Conservation (phyloP, 1,284 basidiomycete species). For the Amylostereum areolatum region DNA sequence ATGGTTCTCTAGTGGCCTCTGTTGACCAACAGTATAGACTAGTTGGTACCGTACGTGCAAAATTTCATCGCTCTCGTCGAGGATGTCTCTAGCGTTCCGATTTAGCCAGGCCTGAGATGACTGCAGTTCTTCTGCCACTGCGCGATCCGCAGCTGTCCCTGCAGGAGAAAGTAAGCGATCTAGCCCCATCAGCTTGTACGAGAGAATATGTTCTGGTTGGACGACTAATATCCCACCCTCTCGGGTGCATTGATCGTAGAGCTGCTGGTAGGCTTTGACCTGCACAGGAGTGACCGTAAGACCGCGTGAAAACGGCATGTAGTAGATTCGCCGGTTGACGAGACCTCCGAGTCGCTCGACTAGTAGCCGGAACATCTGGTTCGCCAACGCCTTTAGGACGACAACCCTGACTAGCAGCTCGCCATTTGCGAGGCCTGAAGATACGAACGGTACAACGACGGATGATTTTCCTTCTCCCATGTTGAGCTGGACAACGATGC, state of each 20-base stretch:
- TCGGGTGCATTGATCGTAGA: constrained; percentile 33
- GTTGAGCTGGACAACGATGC: constrained; percentile 43
- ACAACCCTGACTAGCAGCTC: constrained; percentile 38
- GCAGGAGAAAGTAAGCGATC: constrained; percentile 20
- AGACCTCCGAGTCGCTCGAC: constrained; percentile 37
- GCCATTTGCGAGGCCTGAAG: constrained; percentile 34
- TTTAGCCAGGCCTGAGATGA: constrained; percentile 30
- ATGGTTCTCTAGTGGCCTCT: constrained; percentile 32
- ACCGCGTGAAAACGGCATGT: constrained; percentile 42
- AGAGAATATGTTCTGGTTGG: constrained; percentile 50
- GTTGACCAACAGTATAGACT: constrained; percentile 40
- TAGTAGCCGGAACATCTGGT: constrained; percentile 45
- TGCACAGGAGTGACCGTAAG: constrained; percentile 17
- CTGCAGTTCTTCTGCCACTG: constrained; percentile 10
- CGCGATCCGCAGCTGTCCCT: neutral
- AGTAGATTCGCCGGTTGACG: constrained; percentile 39
- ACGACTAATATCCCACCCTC: constrained; percentile 36
- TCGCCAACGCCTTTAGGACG: constrained; percentile 36
- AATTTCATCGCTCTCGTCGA: constrained; percentile 52
- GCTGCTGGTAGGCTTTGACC: constrained; percentile 17
- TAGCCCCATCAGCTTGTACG: constrained; percentile 40
- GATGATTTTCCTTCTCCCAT: constrained; percentile 59
- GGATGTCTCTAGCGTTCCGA: constrained; percentile 31
- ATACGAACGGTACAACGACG: constrained; percentile 42
- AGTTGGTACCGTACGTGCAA: constrained; percentile 43